Percentiles rank a stretch among this genome's conserved stretches.
phyloP scores from a whole-genome alignment of 2,329 filamentous ascomycete species.

The Colletotrichum neosansevieriae region DNA sequence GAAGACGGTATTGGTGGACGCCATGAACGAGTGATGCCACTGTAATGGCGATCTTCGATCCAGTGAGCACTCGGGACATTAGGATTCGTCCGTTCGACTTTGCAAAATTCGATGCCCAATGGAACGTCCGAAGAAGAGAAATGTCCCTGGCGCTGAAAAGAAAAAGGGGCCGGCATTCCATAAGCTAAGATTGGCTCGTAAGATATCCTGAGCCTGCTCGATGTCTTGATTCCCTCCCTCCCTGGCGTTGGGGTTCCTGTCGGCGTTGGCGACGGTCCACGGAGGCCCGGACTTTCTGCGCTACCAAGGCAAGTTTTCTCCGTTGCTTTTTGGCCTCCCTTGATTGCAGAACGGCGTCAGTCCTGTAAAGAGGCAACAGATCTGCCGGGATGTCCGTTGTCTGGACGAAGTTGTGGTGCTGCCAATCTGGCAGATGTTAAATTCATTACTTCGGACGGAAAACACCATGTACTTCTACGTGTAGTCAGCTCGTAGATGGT shows the following conservation, averaged over 20 bases:
- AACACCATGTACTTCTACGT: neutral
- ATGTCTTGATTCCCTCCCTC: slow-evolving; percentile 25
- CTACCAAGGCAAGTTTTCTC: slow-evolving; percentile 9
- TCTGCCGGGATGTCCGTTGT: slow-evolving; percentile 24
- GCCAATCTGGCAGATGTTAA: slow-evolving; percentile 8
- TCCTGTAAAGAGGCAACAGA: neutral
- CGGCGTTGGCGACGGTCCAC: neutral
- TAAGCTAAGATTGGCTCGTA: slow-evolving; percentile 12
- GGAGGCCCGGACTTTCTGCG: slow-evolving; percentile 1
- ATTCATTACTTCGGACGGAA: slow-evolving; percentile 9
- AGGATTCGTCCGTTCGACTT: neutral
- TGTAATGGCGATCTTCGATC: slow-evolving; percentile 17
- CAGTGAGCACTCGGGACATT: slow-evolving; percentile 8
- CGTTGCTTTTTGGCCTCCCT: slow-evolving; percentile 26
- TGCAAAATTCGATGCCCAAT: slow-evolving; percentile 17
- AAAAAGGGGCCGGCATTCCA: slow-evolving; percentile 17
- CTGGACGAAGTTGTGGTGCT: slow-evolving; percentile 17
- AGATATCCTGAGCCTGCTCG: neutral
- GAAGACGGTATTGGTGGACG: slow-evolving; percentile 18
- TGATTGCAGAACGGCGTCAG: slow-evolving; percentile 25
- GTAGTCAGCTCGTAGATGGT: slow-evolving; percentile 20
- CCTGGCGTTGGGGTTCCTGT: neutral
- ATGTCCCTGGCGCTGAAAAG: slow-evolving; percentile 15
- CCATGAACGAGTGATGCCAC: slow-evolving; percentile 26
- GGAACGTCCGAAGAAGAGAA: neutral